Percentiles rank a stretch among this genome's conserved stretches.
phyloP scores from a whole-genome alignment of 169 alveolate genomes.

The Miamiensis avidus region DNA sequence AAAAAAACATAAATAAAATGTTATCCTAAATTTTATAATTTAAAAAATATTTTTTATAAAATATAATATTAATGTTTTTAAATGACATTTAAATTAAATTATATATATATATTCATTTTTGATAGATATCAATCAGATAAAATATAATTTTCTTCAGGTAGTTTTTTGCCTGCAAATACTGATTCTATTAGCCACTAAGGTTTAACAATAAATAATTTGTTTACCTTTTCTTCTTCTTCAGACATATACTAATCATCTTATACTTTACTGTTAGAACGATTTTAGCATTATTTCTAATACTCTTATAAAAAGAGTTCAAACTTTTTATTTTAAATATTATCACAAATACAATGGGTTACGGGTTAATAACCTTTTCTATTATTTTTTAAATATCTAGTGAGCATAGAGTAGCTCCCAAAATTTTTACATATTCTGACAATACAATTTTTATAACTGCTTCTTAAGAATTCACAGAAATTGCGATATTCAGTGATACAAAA shows the following conservation, averaged over 20 bases:
- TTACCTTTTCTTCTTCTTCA: no score
- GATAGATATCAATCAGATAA: no score
- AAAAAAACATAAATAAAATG: no score
- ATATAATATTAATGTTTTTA: no score
- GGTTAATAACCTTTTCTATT: not conserved
- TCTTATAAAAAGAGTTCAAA: no score
- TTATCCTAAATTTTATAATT: no score
- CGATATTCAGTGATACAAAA: not conserved
- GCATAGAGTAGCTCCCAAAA: not conserved
- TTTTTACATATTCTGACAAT: not conserved
- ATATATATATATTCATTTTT: no score
- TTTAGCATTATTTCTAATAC: not conserved
- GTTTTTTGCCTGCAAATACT: not conserved
- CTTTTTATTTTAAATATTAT: no score
- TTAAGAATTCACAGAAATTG: not conserved
- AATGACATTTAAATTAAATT: no score
- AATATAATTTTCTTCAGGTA: not conserved
- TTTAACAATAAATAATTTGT: no score
- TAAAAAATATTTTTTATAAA: no score
- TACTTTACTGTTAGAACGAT: not conserved
- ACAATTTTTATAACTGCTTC: not conserved
- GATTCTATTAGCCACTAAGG: not conserved
- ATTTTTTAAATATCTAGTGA: not conserved
- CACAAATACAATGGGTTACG: not conserved
- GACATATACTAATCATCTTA: no score